phyloP scores from a whole-genome alignment of 2,329 filamentous ascomycete genomes.

The Didymella exigua region DNA sequence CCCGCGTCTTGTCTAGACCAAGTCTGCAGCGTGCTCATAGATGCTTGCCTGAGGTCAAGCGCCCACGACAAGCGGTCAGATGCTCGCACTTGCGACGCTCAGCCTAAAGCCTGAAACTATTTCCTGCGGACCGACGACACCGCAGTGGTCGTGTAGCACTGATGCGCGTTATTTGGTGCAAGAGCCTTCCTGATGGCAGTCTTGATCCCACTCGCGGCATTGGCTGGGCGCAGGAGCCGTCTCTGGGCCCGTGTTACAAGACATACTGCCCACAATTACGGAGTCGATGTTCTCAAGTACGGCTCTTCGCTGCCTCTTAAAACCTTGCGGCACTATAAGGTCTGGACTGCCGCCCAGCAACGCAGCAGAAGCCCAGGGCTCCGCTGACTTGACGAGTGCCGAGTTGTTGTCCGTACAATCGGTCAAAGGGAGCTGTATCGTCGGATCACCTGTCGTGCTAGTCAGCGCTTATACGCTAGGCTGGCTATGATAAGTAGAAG shows the following conservation, averaged over 20 bases:
- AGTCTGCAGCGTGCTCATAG: neutral
- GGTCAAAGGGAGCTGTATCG: conserved; percentile 23
- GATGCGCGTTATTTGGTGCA: conserved; percentile 26
- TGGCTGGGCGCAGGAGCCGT: no score
- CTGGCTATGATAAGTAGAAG: conserved; percentile 8
- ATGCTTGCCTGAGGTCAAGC: conserved; percentile 20
- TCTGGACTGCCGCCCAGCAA: conserved; percentile 21
- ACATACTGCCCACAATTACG: conserved; percentile 22
- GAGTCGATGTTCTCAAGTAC: conserved; percentile 20
- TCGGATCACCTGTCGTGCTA: conserved; percentile 23
- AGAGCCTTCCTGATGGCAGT: no score
- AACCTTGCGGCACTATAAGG: conserved; percentile 31
- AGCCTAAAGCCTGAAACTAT: conserved; percentile 31
- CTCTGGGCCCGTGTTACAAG: conserved; percentile 19
- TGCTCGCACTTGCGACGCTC: conserved; percentile 22
- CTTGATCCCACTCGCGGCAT: no score
- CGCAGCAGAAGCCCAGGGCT: conserved; percentile 3
- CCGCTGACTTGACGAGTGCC: conserved; percentile 8
- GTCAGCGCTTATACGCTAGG: conserved; percentile 35
- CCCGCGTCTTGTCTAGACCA: neutral
- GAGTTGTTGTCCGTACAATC: conserved; percentile 17
- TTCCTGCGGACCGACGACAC: conserved; percentile 31
- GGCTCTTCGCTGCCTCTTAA: conserved; percentile 31
- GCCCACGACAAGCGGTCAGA: conserved; percentile 25
- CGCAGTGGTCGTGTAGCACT: conserved; percentile 33